phyloP scores from a whole-genome alignment of 352 stramenopile species.

The Saprolegnia diclina region DNA sequence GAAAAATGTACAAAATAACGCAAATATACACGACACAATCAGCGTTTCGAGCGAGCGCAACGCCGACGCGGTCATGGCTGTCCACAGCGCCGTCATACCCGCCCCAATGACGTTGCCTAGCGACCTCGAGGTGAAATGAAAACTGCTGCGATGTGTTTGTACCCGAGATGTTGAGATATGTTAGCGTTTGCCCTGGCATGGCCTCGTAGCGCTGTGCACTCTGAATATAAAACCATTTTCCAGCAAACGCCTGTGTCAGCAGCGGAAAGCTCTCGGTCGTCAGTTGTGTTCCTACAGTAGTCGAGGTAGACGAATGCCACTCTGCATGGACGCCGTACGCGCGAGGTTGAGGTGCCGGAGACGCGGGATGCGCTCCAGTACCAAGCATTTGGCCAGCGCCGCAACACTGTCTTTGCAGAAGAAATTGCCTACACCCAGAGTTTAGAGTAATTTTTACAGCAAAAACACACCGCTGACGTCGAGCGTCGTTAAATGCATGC shows the following conservation, averaged over 20 bases:
- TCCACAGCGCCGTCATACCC: neutral
- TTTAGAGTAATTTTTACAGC: neutral
- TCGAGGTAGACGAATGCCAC: too few species aligned
- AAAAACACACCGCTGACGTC: constrained; percentile 12
- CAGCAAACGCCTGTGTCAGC: neutral
- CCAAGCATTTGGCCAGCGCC: constrained; percentile 6
- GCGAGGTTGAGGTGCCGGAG: constrained; percentile 25
- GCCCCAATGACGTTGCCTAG: constrained; percentile 16
- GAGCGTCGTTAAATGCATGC: constrained; percentile 3
- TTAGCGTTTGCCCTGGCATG: constrained; percentile 17
- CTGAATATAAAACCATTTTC: constrained; percentile 13
- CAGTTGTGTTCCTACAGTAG: constrained; percentile 13
- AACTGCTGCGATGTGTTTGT: neutral
- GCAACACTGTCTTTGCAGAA: constrained; percentile 19
- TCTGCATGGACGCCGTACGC: neutral
- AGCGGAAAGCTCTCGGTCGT: constrained; percentile 11
- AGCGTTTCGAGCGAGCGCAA: neutral
- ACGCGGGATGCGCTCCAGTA: constrained; percentile 6
- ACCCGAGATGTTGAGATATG: constrained; percentile 1
- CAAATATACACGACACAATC: constrained; percentile 10
- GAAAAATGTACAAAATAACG: neutral
- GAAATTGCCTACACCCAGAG: constrained; percentile 10
- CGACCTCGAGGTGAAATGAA: neutral
- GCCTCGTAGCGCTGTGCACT: constrained; percentile 8
- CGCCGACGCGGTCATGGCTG: neutral